Evolutionary conservation across 345 rosid species (phyloP).

Genomic region (Chamaenerion angustifolium): DNA sequence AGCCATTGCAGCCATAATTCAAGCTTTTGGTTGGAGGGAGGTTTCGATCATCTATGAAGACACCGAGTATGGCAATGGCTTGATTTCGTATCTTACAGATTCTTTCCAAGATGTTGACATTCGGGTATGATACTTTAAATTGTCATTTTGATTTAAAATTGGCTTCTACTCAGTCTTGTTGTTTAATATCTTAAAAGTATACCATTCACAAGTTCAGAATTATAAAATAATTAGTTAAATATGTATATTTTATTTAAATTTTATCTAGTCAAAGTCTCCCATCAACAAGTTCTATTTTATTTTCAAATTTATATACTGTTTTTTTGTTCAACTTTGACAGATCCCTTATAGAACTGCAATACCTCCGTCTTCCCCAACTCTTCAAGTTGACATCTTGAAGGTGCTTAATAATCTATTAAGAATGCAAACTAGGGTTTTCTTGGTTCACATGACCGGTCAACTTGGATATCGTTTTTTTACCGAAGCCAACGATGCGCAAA

Average conservation of each 20-base stretch:
- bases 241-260: too few species aligned
- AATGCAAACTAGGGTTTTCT: slow-evolving; percentile 24
- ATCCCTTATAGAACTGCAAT: slow-evolving; percentile 14
- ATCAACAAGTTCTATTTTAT: too few species aligned
- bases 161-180: too few species aligned
- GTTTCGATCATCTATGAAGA: slow-evolving; percentile 21
- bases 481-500: slow-evolving; percentile 11
- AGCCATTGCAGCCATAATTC: slow-evolving; percentile 15
- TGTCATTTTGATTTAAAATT: not conserved
- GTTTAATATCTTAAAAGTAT: too few species aligned
- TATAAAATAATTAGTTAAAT: too few species aligned
- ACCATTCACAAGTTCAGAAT: too few species aligned
- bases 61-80: slow-evolving; percentile 20
- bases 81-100: slow-evolving; percentile 17
- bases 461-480: slow-evolving; percentile 19
- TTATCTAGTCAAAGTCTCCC: too few species aligned
- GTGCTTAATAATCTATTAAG: slow-evolving; percentile 16
- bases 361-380: slow-evolving; percentile 5
- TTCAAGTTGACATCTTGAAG: slow-evolving; percentile 6
- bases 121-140: not conserved
- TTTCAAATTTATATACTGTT: too few species aligned
- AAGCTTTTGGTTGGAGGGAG: slow-evolving; percentile 23
- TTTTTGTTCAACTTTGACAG: not conserved
- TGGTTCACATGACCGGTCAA: slow-evolving; percentile 22
- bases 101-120: slow-evolving; percentile 17